A percentile compares a stretch with the other conserved stretches of the same genome.
Evolutionary conservation across 306 rosid genomes (phyloP).

Genomic region (Vachellia collinsii): DNA sequence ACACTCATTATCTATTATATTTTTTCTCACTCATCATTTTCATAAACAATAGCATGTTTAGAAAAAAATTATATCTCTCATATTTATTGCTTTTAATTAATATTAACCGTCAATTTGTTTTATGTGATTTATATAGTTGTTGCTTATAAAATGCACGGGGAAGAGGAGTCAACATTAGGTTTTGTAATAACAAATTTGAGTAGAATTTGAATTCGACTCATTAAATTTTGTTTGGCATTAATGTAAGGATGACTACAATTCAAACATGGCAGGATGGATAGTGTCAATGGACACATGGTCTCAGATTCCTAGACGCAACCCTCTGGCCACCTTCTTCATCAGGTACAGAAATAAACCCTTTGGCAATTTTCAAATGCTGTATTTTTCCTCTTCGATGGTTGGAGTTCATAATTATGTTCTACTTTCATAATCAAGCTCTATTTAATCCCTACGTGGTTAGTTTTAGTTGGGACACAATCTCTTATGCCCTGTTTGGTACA

Average conservation of each 20-base stretch:
- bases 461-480: neutral
- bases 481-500: no score
- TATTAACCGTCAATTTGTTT: no score
- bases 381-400: neutral
- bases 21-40: no score
- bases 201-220: neutral
- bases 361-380: neutral
- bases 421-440: slow-evolving; percentile 1
- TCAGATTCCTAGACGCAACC: neutral
- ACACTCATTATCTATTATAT: no score
- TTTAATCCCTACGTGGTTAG: neutral
- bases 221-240: neutral
- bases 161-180: neutral
- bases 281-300: neutral
- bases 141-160: no score
- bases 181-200: slow-evolving; percentile 10
- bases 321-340: neutral
- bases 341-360: slow-evolving; percentile 2
- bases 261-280: neutral
- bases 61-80: no score
- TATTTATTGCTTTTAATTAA: no score
- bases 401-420: neutral
- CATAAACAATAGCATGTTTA: no score
- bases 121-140: no score
- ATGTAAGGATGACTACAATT: slow-evolving; percentile 37